Conservation (phyloP, 352 stramenopile species). For the Discostella stelligera region DNA sequence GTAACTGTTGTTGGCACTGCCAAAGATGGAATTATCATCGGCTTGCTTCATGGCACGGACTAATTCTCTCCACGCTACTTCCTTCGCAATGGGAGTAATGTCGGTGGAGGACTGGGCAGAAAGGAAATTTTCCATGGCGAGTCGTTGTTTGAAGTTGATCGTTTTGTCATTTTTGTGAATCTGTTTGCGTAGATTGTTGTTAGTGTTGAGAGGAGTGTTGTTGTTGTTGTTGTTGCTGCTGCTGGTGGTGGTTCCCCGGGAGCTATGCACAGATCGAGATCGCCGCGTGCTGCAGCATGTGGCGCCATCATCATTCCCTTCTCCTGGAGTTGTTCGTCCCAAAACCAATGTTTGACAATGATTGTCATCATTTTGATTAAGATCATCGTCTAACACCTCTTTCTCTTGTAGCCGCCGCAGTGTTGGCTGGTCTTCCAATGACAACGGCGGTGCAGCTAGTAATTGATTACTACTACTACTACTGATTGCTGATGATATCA, state of each 20-base stretch:
- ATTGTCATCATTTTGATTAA: neutral
- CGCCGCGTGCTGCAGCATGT: too few species aligned
- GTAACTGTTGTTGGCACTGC: neutral
- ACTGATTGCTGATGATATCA: neutral
- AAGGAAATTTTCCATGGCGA: conserved; percentile 43
- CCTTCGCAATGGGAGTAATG: conserved; percentile 7
- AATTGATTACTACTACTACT: neutral
- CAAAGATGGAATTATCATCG: neutral
- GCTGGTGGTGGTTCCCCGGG: too few species aligned
- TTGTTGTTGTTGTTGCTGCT: neutral
- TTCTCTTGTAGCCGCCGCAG: neutral
- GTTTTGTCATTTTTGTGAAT: neutral
- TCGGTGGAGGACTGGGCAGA: neutral
- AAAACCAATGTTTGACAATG: too few species aligned
- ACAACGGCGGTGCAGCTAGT: too few species aligned
- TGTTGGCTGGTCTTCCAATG: too few species aligned
- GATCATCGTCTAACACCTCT: neutral
- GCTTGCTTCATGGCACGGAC: conserved; percentile 20
- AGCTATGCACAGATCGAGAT: too few species aligned
- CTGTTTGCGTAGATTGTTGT: neutral
- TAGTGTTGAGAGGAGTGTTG: neutral
- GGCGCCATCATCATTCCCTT: too few species aligned
- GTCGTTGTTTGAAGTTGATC: conserved; percentile 25
- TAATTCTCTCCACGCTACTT: conserved; percentile 38
- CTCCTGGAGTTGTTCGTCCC: too few species aligned